A percentile compares a stretch with the other conserved stretches of the same genome.
These are phyloP conservation scores for Eucalyptus sp. DNA, from an alignment of 345 rosid species.

Conservation along the genomic window DNA sequence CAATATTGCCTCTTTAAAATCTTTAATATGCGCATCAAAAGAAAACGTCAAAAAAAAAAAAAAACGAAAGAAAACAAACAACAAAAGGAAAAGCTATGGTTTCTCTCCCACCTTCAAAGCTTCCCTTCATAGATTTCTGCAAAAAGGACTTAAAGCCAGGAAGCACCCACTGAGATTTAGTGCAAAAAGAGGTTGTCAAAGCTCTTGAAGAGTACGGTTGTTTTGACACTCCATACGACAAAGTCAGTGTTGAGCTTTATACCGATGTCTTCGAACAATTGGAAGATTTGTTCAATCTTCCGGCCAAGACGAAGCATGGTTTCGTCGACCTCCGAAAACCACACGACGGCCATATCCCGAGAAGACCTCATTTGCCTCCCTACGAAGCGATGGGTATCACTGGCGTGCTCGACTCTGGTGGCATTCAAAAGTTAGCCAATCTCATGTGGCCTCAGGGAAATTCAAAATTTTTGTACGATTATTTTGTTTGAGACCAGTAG, in stretches of 20 bases:
- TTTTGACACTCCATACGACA: background rate
- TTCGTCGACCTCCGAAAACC: background rate
- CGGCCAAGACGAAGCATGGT: background rate
- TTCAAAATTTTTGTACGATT: background rate
- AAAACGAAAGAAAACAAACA: background rate
- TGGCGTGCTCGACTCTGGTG: background rate
- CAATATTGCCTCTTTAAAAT: background rate
- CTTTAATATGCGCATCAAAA: background rate
- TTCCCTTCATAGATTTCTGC: background rate
- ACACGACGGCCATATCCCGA: background rate
- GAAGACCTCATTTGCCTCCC: background rate
- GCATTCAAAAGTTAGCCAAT: background rate
- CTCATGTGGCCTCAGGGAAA: background rate
- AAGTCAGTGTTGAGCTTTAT: background rate
- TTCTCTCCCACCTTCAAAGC: background rate
- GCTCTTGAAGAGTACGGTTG: background rate
- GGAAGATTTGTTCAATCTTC: background rate
- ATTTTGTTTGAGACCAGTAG: background rate
- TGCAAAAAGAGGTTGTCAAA: background rate
- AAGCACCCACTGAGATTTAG: background rate
- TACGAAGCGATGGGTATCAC: background rate
- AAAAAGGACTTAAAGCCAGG: background rate
- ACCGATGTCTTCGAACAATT: background rate
- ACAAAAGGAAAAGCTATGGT: background rate
- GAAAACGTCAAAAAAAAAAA: background rate